Base-by-base conservation (phyloP, 352 stramenopile species). In the Pythium scleroteichum region DNA sequence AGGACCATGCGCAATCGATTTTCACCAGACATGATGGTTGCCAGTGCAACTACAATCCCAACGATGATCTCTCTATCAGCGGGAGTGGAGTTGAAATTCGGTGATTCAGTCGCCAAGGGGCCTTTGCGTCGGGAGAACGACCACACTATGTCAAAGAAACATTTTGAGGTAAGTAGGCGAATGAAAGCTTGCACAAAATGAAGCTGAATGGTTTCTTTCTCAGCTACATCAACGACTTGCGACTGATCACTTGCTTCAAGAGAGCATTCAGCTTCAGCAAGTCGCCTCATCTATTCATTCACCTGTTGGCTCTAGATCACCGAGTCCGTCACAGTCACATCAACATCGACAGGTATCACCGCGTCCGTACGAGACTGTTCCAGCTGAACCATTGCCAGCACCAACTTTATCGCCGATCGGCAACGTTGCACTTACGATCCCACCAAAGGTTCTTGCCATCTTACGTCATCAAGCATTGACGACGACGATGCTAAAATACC, bases 111-210 rank as follows among this genome's bases (percentile, higher is more conserved):
- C 2, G 19, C 78, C 0, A 70, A 82, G 54, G 80, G 80, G 0
- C 76, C 80, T 0, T 64, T 78, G 17, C 73, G 64, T 22, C 53
- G 73, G 0, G 76, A 85, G 16, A 70, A 63, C 19, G 29, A 69
- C 5, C 68, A 66, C 27, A 87, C 69, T 2, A 90, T 90, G 80
- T 90, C 80, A 23, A 67, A 68, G n/a, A 90, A 85, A 52, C 74
- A 76, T 20, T 90, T 90, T 53, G 78, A 84, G 64, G 78, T 90
- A 63, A 3, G 9, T 14, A 53, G 23, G 9, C 9, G 9, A 26
- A 12, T 38, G 45, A 53, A 35, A 38, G 12, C 13, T 47, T 13
- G 17, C 20, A 35, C 5, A 38, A 10, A 32, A 27, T 23, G 22
- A 16, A 33, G n/a, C 14, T 44, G 38, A 17, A 17, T 49, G 33